phyloP scores from a whole-genome alignment of 352 stramenopile species.

The Phytopythium boreale region DNA sequence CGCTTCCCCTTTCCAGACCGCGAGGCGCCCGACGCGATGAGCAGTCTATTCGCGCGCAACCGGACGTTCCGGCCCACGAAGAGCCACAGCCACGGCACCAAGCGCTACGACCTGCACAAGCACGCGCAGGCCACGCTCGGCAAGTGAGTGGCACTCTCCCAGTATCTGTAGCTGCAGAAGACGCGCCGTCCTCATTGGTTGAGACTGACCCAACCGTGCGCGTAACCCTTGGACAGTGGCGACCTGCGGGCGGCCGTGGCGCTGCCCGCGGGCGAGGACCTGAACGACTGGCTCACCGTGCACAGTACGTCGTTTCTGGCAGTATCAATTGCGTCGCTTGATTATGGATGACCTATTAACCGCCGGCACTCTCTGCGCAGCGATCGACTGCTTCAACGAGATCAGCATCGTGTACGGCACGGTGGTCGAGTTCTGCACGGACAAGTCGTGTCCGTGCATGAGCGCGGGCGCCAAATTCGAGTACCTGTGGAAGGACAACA shows the following conservation, averaged over 20 bases:
- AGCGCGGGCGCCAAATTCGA: conserved; percentile 83
- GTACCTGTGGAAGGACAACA: conserved; percentile 86
- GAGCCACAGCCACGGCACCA: conserved; percentile 75
- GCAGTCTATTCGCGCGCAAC: conserved; percentile 75
- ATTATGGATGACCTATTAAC: too few species aligned
- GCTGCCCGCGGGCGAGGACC: conserved; percentile 74
- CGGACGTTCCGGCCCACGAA: conserved; percentile 88
- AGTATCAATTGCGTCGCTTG: too few species aligned
- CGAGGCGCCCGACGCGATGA: conserved; percentile 32
- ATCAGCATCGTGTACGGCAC: conserved; percentile 92
- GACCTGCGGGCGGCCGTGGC: conserved; percentile 64
- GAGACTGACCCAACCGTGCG: not conserved
- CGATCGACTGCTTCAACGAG: conserved; percentile 95
- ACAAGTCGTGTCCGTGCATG: conserved; percentile 67
- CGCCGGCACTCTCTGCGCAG: conserved; percentile 37
- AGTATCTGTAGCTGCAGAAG: too few species aligned
- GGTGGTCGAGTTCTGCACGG: conserved; percentile 80
- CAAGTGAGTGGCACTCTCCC: too few species aligned
- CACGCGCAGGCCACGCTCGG: conserved; percentile 76
- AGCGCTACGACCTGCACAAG: conserved; percentile 84
- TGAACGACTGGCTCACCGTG: conserved; percentile 91
- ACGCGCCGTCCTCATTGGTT: not conserved
- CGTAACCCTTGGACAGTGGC: conserved; percentile 44
- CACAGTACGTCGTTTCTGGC: conserved; percentile 57
- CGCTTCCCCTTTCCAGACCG: too few species aligned